Evolutionary conservation across 202 grass and related monocot genomes (phyloP).

Genomic region (Carex sylvatica): DNA sequence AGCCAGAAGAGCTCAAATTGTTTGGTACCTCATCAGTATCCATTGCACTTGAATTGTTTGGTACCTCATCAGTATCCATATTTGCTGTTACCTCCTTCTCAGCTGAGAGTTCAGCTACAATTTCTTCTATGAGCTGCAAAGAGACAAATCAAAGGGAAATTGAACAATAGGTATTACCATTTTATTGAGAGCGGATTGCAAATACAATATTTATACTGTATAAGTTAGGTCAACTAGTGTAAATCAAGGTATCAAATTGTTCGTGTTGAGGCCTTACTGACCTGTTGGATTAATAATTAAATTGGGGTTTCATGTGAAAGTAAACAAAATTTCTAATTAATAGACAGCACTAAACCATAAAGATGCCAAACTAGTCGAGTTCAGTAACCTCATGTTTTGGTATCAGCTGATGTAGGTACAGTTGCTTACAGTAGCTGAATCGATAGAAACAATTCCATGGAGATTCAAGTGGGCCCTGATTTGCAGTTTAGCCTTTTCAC

Average conservation of each 20-base stretch:
- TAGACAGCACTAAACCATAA: conserved; percentile 5
- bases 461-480: conserved; percentile 69
- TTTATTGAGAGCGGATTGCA: not conserved
- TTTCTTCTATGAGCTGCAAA: conserved; percentile 78
- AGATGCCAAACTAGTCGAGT: not conserved
- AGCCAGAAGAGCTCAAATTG: conserved; percentile 27
- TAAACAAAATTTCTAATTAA: not conserved
- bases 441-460: conserved; percentile 58
- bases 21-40: conserved; percentile 59
- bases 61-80: conserved; percentile 70
- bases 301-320: not conserved
- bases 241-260: not conserved
- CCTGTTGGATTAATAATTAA: not conserved
- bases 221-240: not conserved
- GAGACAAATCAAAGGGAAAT: not conserved
- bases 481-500: conserved; percentile 65
- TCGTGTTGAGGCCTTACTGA: not conserved
- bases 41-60: conserved; percentile 34
- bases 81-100: conserved; percentile 35
- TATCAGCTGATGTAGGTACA: not conserved
- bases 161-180: not conserved
- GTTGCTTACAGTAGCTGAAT: conserved; percentile 59
- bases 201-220: not conserved
- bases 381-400: conserved; percentile 2
- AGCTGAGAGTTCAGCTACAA: conserved; percentile 62